Evolutionary conservation across 2,329 filamentous ascomycete genomes (phyloP), one percentile per base, ranked within the genome.

Genomic region (Colletotrichum echinochloae): DNA sequence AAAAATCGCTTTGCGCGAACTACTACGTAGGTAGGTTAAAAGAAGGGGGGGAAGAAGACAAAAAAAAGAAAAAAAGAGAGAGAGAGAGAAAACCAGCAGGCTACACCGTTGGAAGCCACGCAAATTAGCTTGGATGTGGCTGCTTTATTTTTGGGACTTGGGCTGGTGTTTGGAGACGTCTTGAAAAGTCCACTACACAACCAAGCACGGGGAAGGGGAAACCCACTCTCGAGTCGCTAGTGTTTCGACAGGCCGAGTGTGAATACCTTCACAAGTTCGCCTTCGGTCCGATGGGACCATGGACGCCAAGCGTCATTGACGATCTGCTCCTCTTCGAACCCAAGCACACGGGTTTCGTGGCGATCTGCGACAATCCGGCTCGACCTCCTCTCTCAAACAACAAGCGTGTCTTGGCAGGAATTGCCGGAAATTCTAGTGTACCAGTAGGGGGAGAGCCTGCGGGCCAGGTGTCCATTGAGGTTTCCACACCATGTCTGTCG

Each of bases 211-310:
- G 48, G 12, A 28, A 28, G 26, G 48, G 23, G 26, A 28, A 30
- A 16, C 26, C 48, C 48, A 30, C 28, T 48, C 26, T 55, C 46
- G 55, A 60, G 66, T 37, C 41, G 16, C 55, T 49, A 48, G 49
- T 33, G 62, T 66, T 56, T 66, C 54, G 62, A 41, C 48, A 20
- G 33, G 16, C 35, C 66, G 60, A 56, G 49, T 70, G 63, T n/a
- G 63, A 66, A 62, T 52, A 44, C 63, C 67, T 51, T 70, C 63
- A 70, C n/a, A n/a, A n/a, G n/a, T n/a, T n/a, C n/a, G n/a, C 56
- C 56, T 26, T 66, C 56, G 46, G 63, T 57, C 7, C 49, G 57
- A 44, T 41, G 28, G 18, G 55, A 23, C 28, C 26, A 16, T 23
- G 37, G 18, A 37, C 23, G 33, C 37, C 35, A 9, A 44, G 44